Percentiles rank a stretch among this genome's conserved stretches.
phyloP scores from a whole-genome alignment of 164 flowering plant species.

The Vitis cinerea region DNA sequence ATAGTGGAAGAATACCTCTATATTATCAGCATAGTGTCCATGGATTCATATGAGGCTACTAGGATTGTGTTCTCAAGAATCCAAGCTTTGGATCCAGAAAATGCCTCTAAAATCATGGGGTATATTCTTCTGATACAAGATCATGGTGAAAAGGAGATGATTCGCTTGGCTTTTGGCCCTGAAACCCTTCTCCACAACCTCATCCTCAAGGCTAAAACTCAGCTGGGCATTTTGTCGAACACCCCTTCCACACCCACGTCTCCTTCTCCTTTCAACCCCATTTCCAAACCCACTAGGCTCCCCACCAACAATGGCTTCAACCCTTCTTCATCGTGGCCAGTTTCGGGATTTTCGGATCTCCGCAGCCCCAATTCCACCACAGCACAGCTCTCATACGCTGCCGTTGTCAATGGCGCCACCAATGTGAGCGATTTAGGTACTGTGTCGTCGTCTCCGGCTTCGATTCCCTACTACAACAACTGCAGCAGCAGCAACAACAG shows the following conservation, averaged over 20 bases:
- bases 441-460: slow-evolving; percentile 16
- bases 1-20: no score
- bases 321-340: slow-evolving; percentile 26
- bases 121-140: slow-evolving; percentile 69
- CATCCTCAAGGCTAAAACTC: slow-evolving; percentile 49
- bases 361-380: not conserved
- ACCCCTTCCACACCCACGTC: slow-evolving; percentile 16
- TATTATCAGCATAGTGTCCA: slow-evolving; percentile 10
- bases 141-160: slow-evolving; percentile 69
- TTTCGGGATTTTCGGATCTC: slow-evolving; percentile 4
- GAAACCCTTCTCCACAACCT: slow-evolving; percentile 49
- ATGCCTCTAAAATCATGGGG: slow-evolving; percentile 78
- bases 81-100: slow-evolving; percentile 55
- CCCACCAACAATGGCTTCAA: slow-evolving; percentile 13
- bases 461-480: slow-evolving; percentile 5
- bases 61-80: slow-evolving; percentile 46
- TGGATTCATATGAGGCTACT: slow-evolving; percentile 58
- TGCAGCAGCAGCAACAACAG: not conserved
- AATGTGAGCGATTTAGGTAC: slow-evolving; percentile 8
- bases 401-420: slow-evolving; percentile 32
- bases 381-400: slow-evolving; percentile 37
- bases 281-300: slow-evolving; percentile 16
- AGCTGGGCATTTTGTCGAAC: slow-evolving; percentile 25
- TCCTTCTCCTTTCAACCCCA: slow-evolving; percentile 24
- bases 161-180: slow-evolving; percentile 67